phyloP scores from a whole-genome alignment of 495 filamentous ascomycete genomes.

The Hypomontagnella submonticulosa region DNA sequence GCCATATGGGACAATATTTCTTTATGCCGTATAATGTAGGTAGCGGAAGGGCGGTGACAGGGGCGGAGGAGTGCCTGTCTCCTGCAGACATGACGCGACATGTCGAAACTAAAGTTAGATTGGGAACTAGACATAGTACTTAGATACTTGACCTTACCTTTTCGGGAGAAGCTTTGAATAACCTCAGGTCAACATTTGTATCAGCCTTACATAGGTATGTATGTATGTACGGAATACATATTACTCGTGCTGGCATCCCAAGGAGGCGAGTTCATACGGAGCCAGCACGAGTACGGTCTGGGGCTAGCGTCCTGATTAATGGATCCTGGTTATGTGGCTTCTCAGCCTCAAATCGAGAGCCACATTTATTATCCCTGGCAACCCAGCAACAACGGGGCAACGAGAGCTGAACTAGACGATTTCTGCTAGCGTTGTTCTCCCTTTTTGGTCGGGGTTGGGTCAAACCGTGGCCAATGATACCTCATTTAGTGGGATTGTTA shows the following conservation, averaged over 20 bases:
- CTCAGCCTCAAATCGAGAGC: constrained; percentile 27
- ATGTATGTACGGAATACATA: constrained; percentile 1
- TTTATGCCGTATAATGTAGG: background rate
- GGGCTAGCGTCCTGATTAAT: no score
- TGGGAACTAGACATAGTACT: background rate
- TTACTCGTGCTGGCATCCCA: no score
- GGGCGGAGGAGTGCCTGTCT: constrained; percentile 6
- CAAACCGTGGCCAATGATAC: constrained; percentile 1
- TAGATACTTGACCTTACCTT: background rate
- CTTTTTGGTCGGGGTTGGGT: no score
- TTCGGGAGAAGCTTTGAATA: constrained; percentile 23
- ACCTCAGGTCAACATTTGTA: no score
- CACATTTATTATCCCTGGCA: constrained; percentile 29
- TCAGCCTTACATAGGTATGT: no score
- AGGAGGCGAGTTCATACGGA: no score
- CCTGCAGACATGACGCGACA: constrained; percentile 27
- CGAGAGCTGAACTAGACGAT: constrained; percentile 7
- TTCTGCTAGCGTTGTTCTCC: no score
- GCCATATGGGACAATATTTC: no score
- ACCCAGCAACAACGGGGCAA: constrained; percentile 40
- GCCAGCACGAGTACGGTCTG: no score
- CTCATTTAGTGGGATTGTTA: constrained; percentile 4
- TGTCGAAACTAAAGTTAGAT: constrained; percentile 21
- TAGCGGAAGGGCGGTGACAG: background rate
- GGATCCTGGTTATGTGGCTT: constrained; percentile 25